Evolutionary conservation across 257 asterid genomes (phyloP).

Genomic region (Solanum bulbocastanum): DNA sequence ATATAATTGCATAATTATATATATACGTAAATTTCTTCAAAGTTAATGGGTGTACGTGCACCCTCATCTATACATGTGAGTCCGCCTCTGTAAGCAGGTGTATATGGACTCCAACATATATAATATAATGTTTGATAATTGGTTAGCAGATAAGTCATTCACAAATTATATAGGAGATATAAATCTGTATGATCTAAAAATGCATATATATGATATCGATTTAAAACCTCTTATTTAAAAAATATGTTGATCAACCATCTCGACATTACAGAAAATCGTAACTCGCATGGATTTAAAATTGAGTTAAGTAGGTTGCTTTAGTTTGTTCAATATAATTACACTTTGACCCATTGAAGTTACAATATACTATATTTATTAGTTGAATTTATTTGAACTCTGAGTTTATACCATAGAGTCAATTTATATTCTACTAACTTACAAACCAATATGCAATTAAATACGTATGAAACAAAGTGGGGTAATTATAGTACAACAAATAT

Average conservation of each 20-base stretch:
- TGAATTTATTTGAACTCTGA: not conserved
- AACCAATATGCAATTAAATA: not conserved
- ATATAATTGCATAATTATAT: no score
- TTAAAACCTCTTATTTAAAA: not conserved
- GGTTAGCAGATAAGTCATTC: not conserved
- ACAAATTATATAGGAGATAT: not conserved
- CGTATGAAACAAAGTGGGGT: not conserved
- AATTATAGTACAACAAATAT: not conserved
- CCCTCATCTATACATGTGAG: not conserved
- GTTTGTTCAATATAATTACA: not conserved
- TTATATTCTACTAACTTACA: not conserved
- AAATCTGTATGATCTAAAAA: not conserved
- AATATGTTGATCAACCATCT: not conserved
- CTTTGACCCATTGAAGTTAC: not conserved
- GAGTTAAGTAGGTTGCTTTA: not conserved
- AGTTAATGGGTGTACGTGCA: accelerated
- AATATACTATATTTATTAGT: not conserved
- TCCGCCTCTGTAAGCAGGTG: not conserved
- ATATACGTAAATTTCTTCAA: no score
- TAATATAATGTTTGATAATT: no score
- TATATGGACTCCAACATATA: not conserved
- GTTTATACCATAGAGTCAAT: not conserved
- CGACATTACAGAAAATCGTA: not conserved
- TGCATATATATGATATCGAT: not conserved
- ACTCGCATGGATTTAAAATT: not conserved